Evolutionary conservation across 768 basidiomycete genomes (phyloP), one percentile per base, ranked within the genome.

Genomic region (Tricholomella constricta): DNA sequence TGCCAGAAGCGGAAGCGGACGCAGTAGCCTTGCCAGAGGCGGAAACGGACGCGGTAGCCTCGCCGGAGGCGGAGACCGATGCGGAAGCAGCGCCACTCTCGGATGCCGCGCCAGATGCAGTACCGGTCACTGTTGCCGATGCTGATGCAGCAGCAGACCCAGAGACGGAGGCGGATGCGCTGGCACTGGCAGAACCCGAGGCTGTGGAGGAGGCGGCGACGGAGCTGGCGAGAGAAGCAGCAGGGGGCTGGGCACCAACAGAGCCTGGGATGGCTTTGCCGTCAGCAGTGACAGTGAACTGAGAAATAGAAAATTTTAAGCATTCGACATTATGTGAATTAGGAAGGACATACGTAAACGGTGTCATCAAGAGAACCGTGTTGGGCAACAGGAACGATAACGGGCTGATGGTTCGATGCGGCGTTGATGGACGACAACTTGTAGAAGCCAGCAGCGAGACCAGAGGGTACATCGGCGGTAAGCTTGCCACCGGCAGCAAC

Each of bases 361-460:
- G 63, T 63, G 62, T 81, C 80, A 59, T 81, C 80, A 34, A 79
- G 68, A 14, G 69, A 69, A 32, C 78, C 80, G 59, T 79, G 80
- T 60, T 81, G 80, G 34, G 79, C 78, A 57, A 81, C 55, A 40
- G 76, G 67, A 40, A 74, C 76, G 48, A 80, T 70, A 29, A 69
- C 73, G 22, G 76, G 78, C 60, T 78, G 77, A 60, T 82, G 79
- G 70, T 81, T 82, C 25, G 76, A 58, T 15, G 73, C 71, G 20
- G 74, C 54, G 65, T 75, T 79, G 70, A 85, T 85, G 15, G 80
- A 78, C 29, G 78, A 72, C 23, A 85, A 62, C 55, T 73, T 73
- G 75, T 90, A 88, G 42, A 69, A 59, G 48, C 84, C 83, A 17
- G 67, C 78, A n/a, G 82, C 76, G 37, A 86, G 71, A 61, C 84